Evolutionary conservation across 208 protist species (phyloP).

Genomic region (Trypanosoma lewisi): DNA sequence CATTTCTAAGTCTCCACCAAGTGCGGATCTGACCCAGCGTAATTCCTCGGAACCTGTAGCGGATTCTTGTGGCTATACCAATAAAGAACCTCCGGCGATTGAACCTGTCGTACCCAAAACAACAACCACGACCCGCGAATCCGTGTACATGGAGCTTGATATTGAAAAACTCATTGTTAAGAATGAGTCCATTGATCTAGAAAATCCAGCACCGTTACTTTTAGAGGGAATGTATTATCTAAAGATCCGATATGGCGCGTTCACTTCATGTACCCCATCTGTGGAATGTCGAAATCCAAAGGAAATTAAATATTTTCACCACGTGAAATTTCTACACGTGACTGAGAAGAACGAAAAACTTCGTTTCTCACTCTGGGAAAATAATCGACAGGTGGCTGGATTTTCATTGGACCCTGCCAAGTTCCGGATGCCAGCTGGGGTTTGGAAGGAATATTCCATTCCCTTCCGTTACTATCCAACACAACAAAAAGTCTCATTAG

Average conservation of each 20-base stretch:
- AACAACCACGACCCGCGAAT: not conserved
- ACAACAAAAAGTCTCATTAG: constrained; percentile 53
- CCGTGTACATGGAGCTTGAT: constrained; percentile 36
- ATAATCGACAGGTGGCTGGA: constrained; percentile 67
- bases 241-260: constrained; percentile 61
- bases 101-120: not conserved
- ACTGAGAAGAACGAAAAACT: constrained; percentile 39
- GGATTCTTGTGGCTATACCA: not conserved
- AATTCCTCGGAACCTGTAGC: not conserved
- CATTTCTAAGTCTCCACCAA: not conserved
- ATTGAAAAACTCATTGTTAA: constrained; percentile 65
- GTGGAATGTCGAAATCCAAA: constrained; percentile 53
- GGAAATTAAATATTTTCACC: constrained; percentile 47
- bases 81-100: not conserved
- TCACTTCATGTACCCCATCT: constrained; percentile 30
- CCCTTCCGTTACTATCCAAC: constrained; percentile 86
- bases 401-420: constrained; percentile 79
- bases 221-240: constrained; percentile 66
- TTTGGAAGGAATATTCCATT: constrained; percentile 78
- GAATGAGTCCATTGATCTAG: constrained; percentile 46
- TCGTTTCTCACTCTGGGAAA: constrained; percentile 84
- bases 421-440: constrained; percentile 37
- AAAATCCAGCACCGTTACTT: constrained; percentile 63
- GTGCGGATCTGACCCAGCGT: not conserved
- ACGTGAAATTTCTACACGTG: constrained; percentile 30